A percentile compares a stretch with the other conserved stretches of the same genome.
These are phyloP conservation scores for Beauveria australis DNA, from an alignment of 2,329 filamentous ascomycete genomes.

Conservation along the genomic window DNA sequence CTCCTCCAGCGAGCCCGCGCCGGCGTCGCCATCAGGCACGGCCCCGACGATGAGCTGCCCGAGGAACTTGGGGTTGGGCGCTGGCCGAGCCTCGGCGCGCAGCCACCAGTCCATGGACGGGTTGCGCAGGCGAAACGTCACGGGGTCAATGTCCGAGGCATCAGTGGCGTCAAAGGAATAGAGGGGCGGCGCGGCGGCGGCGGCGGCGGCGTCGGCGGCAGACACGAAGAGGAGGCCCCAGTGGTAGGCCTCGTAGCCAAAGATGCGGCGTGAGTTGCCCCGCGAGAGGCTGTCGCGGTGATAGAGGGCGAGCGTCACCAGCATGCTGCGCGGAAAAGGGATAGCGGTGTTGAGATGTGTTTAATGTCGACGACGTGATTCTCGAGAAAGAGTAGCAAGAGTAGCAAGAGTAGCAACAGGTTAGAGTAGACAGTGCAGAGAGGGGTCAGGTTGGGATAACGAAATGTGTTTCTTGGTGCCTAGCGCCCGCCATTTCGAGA, in stretches of 20 bases:
- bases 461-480: no score
- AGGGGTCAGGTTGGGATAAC: no score
- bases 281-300: conserved; percentile 21
- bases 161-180: conserved; percentile 23
- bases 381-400: not conserved
- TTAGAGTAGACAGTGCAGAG: not conserved
- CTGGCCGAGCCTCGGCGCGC: conserved; percentile 15
- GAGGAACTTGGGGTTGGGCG: conserved; percentile 18
- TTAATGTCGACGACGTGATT: no score
- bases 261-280: conserved; percentile 16
- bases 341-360: not conserved
- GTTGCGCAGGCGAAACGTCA: conserved; percentile 23
- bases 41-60: conserved; percentile 21
- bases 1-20: conserved; percentile 7
- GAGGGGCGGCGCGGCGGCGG: not conserved
- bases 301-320: conserved; percentile 19
- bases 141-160: conserved; percentile 20
- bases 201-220: not conserved
- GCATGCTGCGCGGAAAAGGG: not conserved
- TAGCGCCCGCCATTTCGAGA: no score
- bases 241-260: conserved; percentile 24
- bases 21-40: conserved; percentile 14
- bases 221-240: conserved; percentile 23
- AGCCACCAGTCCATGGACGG: conserved; percentile 27
- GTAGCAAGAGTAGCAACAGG: not conserved